A percentile compares a stretch with the other conserved stretches of the same genome.
Conservation (phyloP, 345 rosid species). For the Eucalyptus decipiens region DNA sequence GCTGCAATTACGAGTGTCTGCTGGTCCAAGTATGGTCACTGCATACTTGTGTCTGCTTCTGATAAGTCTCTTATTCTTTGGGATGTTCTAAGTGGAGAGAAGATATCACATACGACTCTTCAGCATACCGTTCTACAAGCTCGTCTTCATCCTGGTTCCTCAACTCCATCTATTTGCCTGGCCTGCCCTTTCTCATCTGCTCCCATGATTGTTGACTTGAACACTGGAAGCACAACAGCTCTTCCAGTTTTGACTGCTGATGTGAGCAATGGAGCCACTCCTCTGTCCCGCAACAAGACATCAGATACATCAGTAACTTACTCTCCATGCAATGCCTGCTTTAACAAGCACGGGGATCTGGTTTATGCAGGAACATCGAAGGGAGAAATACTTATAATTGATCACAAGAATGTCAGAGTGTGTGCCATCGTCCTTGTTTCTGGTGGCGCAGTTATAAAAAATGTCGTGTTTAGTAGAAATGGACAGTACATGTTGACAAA, state of each 20-base stretch:
- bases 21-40: slow-evolving; percentile 94
- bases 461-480: slow-evolving; percentile 79
- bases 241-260: slow-evolving; percentile 71
- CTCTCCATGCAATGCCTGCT: slow-evolving; percentile 91
- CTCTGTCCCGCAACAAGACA: slow-evolving; percentile 54
- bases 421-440: slow-evolving; percentile 60
- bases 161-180: slow-evolving; percentile 65
- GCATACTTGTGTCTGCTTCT: slow-evolving; percentile 87
- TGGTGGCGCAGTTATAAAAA: slow-evolving; percentile 71
- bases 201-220: slow-evolving; percentile 80
- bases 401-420: slow-evolving; percentile 48
- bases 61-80: slow-evolving; percentile 90
- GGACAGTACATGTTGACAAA: slow-evolving; percentile 93
- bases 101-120: slow-evolving; percentile 48
- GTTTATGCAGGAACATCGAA: slow-evolving; percentile 90
- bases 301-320: slow-evolving; percentile 52
- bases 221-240: slow-evolving; percentile 41
- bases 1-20: slow-evolving; percentile 90
- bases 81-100: slow-evolving; percentile 73
- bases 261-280: slow-evolving; percentile 36
- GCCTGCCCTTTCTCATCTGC: slow-evolving; percentile 96
- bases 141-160: slow-evolving; percentile 80
- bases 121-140: slow-evolving; percentile 81
- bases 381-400: slow-evolving; percentile 89
- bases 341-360: slow-evolving; percentile 87